Base-by-base conservation (phyloP, 768 basidiomycete species). In the Candolleomyces eurysporus region DNA sequence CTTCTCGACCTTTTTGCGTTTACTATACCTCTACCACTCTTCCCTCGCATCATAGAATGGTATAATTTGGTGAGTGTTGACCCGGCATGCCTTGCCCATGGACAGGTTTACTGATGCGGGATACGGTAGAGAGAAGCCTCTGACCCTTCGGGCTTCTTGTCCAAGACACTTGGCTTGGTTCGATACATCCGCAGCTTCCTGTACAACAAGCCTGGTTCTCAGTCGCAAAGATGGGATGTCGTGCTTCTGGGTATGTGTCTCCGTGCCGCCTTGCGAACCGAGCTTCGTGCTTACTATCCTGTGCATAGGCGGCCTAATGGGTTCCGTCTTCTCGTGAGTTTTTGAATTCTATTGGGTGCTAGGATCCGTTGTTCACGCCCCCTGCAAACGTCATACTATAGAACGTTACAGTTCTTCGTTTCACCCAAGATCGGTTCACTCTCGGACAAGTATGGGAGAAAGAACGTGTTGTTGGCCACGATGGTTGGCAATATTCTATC, bases 31-130 rank as follows among this genome's bases (percentile, higher is more conserved):
- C 81, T 98, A n/a, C 96, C 96, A 21, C 84, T 98, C 32, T 98
- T 98, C 74, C 96, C 96, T n/a, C 86, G 96, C n/a, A 80, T 98
- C 54, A 95, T 97, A 48, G 89, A 96, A 76, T 94, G 91, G 91
- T 96, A 94, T 71, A 88, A 87, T 1, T 73, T 85, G 70, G 91
- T 90, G 65, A 67, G 84, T 73, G 26, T 17, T 22, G n/a, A 45
- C 42, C 54, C 19, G 2, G 11, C 9, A 26, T 48, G 11, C 26
- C 49, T 58, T 32, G 39, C 43, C 39, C 21, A 31, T 14, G 22
- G 48, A 16, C 40, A 19, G 10, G 19, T 14, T n/a, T 11, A 11
- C 39, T 48, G 49, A 59, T 48, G 51, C 8, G 36, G 52, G 19
- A 62, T 50, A 56, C 65, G 46, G 32, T 68, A 94, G 84, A 83